These are phyloP conservation scores for Fonsecaea monophora DNA, from an alignment of 2,329 filamentous ascomycete genomes.

Conservation along the genomic window DNA sequence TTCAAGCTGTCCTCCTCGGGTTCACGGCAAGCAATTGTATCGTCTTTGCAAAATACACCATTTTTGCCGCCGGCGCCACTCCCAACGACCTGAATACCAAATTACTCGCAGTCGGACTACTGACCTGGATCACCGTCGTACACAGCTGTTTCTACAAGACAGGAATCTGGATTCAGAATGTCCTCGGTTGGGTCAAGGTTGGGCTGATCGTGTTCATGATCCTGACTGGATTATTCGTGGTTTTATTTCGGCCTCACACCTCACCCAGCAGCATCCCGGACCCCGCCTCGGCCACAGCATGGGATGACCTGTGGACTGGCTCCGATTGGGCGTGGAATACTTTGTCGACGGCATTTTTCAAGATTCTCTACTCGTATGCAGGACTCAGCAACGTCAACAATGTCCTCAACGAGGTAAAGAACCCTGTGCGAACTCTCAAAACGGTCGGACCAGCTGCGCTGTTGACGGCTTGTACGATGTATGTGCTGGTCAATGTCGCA, in stretches of 20 bases:
- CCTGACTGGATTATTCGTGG: conserved; percentile 65
- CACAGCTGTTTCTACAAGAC: conserved; percentile 63
- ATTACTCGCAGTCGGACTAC: conserved; percentile 61
- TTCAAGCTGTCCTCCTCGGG: conserved; percentile 65
- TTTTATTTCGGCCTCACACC: conserved; percentile 47
- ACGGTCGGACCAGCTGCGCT: conserved; percentile 67
- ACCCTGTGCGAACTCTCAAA: conserved; percentile 70
- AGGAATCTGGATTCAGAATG: conserved; percentile 39
- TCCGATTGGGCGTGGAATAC: conserved; percentile 73
- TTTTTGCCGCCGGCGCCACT: conserved; percentile 64
- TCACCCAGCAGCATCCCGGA: conserved; percentile 14
- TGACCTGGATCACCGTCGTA: conserved; percentile 64
- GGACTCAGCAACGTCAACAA: conserved; percentile 72
- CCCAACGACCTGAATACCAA: conserved; percentile 62
- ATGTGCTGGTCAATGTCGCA: conserved; percentile 70
- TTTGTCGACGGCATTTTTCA: conserved; percentile 68
- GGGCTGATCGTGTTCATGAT: conserved; percentile 56
- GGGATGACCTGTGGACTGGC: conserved; percentile 66
- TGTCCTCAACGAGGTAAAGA: conserved; percentile 73
- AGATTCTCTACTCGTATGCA: conserved; percentile 73
- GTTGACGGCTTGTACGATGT: conserved; percentile 67
- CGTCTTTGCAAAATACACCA: conserved; percentile 69
- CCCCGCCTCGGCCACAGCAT: conserved; percentile 43
- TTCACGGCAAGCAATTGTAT: conserved; percentile 75
- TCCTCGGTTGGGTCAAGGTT: conserved; percentile 40